These are phyloP conservation scores for Mucor mucedo DNA, from an alignment of 371 early-diverging fungal genomes.

Conservation along the genomic window DNA sequence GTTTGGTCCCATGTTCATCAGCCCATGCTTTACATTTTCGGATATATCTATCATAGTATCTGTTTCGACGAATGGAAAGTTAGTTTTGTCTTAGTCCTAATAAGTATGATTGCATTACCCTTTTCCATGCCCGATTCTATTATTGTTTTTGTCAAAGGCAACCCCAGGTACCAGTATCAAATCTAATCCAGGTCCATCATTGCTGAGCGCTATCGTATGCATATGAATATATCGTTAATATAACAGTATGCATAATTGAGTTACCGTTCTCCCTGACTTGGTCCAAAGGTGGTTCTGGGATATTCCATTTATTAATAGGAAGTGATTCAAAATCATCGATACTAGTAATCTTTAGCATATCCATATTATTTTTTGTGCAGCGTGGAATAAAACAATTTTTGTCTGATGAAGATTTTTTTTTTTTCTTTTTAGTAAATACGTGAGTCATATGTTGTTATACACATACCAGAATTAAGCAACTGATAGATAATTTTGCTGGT, in stretches of 20 bases:
- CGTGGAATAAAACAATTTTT: constrained; percentile 72
- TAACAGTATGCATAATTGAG: not conserved
- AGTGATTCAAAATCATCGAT: constrained; percentile 64
- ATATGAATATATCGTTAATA: not conserved
- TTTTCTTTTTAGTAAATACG: too few species aligned
- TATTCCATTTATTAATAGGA: constrained; percentile 71
- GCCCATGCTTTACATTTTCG: constrained; percentile 41
- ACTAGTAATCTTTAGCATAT: constrained; percentile 70
- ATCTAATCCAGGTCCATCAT: constrained; percentile 60
- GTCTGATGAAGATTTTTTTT: constrained; percentile 30
- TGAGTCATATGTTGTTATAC: too few species aligned
- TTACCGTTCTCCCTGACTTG: constrained; percentile 62
- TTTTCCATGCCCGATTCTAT: constrained; percentile 76
- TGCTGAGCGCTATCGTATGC: constrained; percentile 54
- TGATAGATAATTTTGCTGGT: constrained; percentile 60
- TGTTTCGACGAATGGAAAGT: constrained; percentile 2
- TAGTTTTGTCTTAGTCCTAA: not conserved
- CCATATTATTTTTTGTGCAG: constrained; percentile 66
- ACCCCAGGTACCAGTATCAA: constrained; percentile 73
- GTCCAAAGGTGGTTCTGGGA: constrained; percentile 66
- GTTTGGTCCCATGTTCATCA: constrained; percentile 12
- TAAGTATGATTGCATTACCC: constrained; percentile 46
- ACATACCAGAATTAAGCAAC: constrained; percentile 45
- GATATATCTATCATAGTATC: constrained; percentile 53
- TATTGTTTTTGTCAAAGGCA: constrained; percentile 67